Percentiles rank a stretch among this genome's conserved stretches.
Evolutionary conservation across 805 yeast genomes (phyloP).

Genomic region (Yarrowia bubula): DNA sequence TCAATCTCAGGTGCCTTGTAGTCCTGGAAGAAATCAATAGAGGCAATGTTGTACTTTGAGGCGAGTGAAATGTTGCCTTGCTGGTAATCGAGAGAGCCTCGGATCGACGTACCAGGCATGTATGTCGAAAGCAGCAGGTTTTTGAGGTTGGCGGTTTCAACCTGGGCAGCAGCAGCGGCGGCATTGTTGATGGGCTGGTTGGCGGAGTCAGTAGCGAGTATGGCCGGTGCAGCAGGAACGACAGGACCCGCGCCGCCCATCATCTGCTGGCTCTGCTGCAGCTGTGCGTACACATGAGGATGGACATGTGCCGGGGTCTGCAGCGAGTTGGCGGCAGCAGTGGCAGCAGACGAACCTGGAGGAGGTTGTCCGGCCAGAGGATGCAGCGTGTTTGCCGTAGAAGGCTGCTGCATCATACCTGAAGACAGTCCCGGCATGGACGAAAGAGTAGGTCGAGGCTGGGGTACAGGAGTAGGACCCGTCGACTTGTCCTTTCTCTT

Average conservation of each 20-base stretch:
- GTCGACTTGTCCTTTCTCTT: background rate
- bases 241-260: constrained; percentile 3
- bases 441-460: background rate
- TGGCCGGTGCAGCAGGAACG: constrained; percentile 10
- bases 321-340: background rate
- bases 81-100: constrained; percentile 35
- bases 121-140: constrained; percentile 28
- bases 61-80: constrained; percentile 28
- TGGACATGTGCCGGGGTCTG: constrained; percentile 25
- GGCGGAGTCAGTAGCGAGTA: background rate
- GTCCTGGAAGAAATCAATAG: constrained; percentile 25
- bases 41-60: constrained; percentile 28
- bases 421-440: background rate
- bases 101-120: constrained; percentile 35
- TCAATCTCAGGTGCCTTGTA: constrained; percentile 31
- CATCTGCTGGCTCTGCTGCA: constrained; percentile 18
- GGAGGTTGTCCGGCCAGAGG: constrained; percentile 14
- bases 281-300: constrained; percentile 24
- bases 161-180: constrained; percentile 8
- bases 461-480: background rate
- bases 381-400: constrained; percentile 10
- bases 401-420: background rate
- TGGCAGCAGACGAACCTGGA: background rate
- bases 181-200: constrained; percentile 14
- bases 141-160: constrained; percentile 6